Evolutionary conservation across 2,329 filamentous ascomycete species (phyloP).

Genomic region (Sclerotiophoma versabilis): DNA sequence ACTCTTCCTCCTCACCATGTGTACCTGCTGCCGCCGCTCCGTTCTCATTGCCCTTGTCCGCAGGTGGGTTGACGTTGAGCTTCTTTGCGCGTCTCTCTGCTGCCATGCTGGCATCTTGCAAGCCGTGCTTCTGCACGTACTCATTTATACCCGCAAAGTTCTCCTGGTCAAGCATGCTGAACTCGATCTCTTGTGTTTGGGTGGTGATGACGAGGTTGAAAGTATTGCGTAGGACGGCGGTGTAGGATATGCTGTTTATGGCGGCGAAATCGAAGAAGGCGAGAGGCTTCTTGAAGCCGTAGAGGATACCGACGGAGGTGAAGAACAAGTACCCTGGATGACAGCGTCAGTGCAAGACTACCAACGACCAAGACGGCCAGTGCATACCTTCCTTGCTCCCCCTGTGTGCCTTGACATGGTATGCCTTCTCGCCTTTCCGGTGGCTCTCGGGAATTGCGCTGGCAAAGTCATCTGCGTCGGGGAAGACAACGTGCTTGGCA

Average conservation of each 20-base stretch:
- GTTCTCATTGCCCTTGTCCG: conserved; percentile 37
- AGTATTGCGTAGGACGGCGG: conserved; percentile 68
- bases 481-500: conserved; percentile 59
- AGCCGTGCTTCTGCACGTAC: conserved; percentile 66
- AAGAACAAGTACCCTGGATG: conserved; percentile 67
- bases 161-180: conserved; percentile 70
- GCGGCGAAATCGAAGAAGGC: conserved; percentile 67
- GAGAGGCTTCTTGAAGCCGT: conserved; percentile 71
- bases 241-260: conserved; percentile 68
- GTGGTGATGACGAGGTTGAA: conserved; percentile 69
- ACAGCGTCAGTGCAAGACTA: conserved; percentile 26
- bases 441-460: conserved; percentile 67
- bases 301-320: conserved; percentile 66
- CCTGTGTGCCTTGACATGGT: conserved; percentile 68
- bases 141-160: conserved; percentile 68
- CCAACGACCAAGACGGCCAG: too few species aligned
- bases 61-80: conserved; percentile 59
- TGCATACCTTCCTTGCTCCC: conserved; percentile 69
- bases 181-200: conserved; percentile 65
- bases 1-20: conserved; percentile 43
- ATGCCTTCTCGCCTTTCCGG: conserved; percentile 68
- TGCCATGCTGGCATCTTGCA: conserved; percentile 70
- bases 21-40: conserved; percentile 19
- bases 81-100: conserved; percentile 66
- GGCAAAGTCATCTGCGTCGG: conserved; percentile 64